phyloP scores from a whole-genome alignment of 2,329 filamentous ascomycete genomes.

The Claviceps cyperi region DNA sequence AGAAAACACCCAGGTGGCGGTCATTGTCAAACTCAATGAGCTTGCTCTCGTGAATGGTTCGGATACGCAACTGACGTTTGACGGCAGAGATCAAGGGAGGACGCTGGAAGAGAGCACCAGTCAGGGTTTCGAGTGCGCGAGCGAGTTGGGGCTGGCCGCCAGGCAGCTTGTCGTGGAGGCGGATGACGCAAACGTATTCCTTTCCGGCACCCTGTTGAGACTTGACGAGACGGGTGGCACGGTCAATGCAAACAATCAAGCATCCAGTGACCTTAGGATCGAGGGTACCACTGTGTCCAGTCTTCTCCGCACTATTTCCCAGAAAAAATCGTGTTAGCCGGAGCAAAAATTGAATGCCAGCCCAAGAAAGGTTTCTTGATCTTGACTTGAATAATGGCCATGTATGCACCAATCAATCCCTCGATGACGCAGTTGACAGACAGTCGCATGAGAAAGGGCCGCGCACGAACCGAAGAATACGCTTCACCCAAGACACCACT shows the following conservation, averaged over 20 bases:
- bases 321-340: neutral
- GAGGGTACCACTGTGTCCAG: constrained; percentile 93
- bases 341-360: too few species aligned
- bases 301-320: constrained; percentile 54
- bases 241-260: constrained; percentile 89
- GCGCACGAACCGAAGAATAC: constrained; percentile 63
- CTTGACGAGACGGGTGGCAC: constrained; percentile 94
- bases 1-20: constrained; percentile 92
- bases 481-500: constrained; percentile 98
- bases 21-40: constrained; percentile 97
- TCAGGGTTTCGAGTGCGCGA: constrained; percentile 86
- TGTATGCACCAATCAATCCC: neutral
- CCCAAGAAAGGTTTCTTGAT: too few species aligned
- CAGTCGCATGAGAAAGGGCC: neutral
- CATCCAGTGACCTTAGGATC: constrained; percentile 97
- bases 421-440: neutral
- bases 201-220: constrained; percentile 98
- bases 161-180: constrained; percentile 87
- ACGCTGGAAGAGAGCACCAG: constrained; percentile 81
- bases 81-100: constrained; percentile 96
- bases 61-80: constrained; percentile 95
- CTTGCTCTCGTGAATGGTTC: constrained; percentile 96
- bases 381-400: too few species aligned
- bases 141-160: constrained; percentile 88
- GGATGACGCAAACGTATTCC: constrained; percentile 93